Percentiles rank a stretch among this genome's conserved stretches.
Conservation (phyloP, 768 basidiomycete species). For the Suillus ampliporus region DNA sequence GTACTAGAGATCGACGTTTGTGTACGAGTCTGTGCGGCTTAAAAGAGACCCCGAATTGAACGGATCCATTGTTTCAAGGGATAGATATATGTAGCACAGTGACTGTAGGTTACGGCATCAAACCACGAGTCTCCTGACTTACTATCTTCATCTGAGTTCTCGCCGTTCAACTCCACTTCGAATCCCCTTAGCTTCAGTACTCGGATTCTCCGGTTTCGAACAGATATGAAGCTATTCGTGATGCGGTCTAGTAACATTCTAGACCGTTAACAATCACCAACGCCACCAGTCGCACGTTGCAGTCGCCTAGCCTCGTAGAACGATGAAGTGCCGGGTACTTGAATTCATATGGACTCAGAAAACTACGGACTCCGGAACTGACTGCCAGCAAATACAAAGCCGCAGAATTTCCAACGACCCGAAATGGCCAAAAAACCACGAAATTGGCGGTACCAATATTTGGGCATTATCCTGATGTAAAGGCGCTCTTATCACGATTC, state of each 20-base stretch:
- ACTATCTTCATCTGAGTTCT: constrained; percentile 18
- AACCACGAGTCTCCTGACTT: constrained; percentile 18
- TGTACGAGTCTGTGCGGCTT: constrained; percentile 14
- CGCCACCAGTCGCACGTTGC: constrained; percentile 1
- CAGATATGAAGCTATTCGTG: constrained; percentile 5
- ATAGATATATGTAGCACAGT: constrained; percentile 17
- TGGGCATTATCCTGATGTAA: constrained; percentile 1
- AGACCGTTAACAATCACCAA: constrained; percentile 6
- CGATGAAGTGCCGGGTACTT: background rate
- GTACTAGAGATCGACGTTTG: constrained; percentile 30
- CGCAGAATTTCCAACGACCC: constrained; percentile 12
- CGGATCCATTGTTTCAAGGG: constrained; percentile 20
- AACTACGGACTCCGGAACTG: constrained; percentile 8
- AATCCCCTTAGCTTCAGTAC: constrained; percentile 8
- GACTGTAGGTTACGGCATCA: constrained; percentile 17
- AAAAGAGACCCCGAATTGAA: constrained; percentile 21
- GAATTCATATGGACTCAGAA: constrained; percentile 4
- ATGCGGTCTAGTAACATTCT: background rate
- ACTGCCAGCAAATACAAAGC: constrained; percentile 10
- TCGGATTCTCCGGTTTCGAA: constrained; percentile 12
- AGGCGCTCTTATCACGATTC: constrained; percentile 9
- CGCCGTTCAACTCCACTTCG: constrained; percentile 13
- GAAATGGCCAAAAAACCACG: constrained; percentile 9
- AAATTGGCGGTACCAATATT: constrained; percentile 1
- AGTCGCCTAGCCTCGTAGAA: background rate